phyloP scores from a whole-genome alignment of 2,329 filamentous ascomycete species.

The Diaporthe citri region DNA sequence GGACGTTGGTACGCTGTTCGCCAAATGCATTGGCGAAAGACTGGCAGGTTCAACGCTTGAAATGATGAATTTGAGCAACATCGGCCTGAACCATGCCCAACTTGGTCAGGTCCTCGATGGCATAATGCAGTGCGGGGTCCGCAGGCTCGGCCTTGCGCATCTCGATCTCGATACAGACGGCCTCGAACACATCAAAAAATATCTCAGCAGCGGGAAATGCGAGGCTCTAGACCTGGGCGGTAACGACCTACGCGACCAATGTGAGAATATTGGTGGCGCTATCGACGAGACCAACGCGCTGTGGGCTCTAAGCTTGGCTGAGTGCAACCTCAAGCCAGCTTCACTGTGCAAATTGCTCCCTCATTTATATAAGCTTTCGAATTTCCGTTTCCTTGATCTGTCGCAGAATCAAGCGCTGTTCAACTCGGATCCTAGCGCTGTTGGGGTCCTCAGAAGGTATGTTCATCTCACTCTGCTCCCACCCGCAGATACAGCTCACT shows the following conservation, averaged over 20 bases:
- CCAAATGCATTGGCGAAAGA: conserved; percentile 81
- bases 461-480: conserved; percentile 44
- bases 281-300: conserved; percentile 69
- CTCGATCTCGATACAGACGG: conserved; percentile 83
- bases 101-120: conserved; percentile 85
- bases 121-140: conserved; percentile 81
- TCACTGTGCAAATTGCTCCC: conserved; percentile 83
- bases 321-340: conserved; percentile 82
- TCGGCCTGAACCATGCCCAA: conserved; percentile 77
- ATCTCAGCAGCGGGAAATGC: conserved; percentile 81
- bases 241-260: conserved; percentile 75
- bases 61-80: conserved; percentile 86
- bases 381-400: conserved; percentile 90
- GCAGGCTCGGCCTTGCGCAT: conserved; percentile 84
- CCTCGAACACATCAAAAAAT: conserved; percentile 80
- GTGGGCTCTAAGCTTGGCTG: conserved; percentile 87
- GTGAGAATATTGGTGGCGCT: conserved; percentile 65
- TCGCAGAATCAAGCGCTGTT: conserved; percentile 91
- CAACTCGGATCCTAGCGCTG: conserved; percentile 77
- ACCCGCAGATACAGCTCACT: background rate
- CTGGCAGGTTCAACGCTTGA: conserved; percentile 82
- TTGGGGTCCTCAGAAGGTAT: conserved; percentile 80
- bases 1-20: conserved; percentile 76
- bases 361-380: conserved; percentile 74
- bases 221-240: conserved; percentile 91